A percentile compares a stretch with the other conserved stretches of the same genome.
These are phyloP conservation scores for Glutinoglossum americanum DNA, from an alignment of 495 filamentous ascomycete genomes.

Conservation along the genomic window DNA sequence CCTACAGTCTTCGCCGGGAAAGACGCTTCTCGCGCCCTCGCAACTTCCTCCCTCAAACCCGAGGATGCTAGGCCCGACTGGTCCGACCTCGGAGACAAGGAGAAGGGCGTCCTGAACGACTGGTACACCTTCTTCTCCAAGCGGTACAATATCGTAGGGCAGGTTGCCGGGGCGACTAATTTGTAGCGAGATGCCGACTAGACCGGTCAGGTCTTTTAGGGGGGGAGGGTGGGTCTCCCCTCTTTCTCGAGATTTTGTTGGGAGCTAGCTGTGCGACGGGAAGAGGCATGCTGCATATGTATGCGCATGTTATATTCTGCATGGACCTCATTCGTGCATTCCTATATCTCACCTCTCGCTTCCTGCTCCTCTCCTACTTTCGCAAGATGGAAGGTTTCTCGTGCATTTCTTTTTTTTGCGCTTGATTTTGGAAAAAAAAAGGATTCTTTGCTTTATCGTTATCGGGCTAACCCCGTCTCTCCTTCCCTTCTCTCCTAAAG, in stretches of 20 bases:
- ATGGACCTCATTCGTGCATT: too few relatives aligned
- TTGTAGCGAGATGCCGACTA: not conserved
- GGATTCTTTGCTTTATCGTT: too few relatives aligned
- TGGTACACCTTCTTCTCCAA: conserved; percentile 95
- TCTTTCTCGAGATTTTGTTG: too few relatives aligned
- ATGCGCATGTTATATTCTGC: too few relatives aligned
- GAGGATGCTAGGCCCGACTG: conserved; percentile 73
- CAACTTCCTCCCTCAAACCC: conserved; percentile 59
- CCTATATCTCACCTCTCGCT: too few relatives aligned
- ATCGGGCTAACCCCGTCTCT: too few relatives aligned
- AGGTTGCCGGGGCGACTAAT: not conserved
- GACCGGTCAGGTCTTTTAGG: too few relatives aligned
- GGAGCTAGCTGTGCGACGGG: not conserved
- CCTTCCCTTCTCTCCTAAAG: too few relatives aligned
- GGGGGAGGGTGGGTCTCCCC: too few relatives aligned
- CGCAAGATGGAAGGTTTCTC: not conserved
- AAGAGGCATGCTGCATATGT: not conserved
- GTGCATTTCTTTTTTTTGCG: not conserved
- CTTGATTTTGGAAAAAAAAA: too few relatives aligned
- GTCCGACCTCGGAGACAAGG: conserved; percentile 67
- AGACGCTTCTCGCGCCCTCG: conserved; percentile 79
- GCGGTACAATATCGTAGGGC: conserved; percentile 77
- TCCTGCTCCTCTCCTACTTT: too few relatives aligned
- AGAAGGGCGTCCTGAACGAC: conserved; percentile 65
- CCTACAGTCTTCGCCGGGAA: conserved; percentile 76